phyloP scores from a whole-genome alignment of 202 grass and related monocot genomes.

The Miscanthus sacchariflorus region DNA sequence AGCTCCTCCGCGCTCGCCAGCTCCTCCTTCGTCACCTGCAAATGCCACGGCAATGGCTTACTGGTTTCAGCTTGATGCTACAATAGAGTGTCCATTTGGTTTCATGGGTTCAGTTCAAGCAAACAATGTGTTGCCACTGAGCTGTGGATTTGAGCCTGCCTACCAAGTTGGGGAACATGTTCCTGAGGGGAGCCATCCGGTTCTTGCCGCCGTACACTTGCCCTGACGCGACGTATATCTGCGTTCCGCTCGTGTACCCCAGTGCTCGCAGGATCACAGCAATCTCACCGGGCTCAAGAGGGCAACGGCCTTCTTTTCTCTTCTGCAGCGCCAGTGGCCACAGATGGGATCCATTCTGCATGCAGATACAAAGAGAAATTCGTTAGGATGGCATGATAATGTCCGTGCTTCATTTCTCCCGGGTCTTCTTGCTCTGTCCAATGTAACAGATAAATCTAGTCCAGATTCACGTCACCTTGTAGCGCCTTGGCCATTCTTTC shows the following conservation, averaged over 20 bases:
- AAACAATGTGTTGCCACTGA: not conserved
- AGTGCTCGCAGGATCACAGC: slow-evolving; percentile 85
- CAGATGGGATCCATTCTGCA: slow-evolving; percentile 95
- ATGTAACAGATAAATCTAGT: not conserved
- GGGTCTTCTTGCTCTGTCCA: not conserved
- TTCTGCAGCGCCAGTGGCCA: slow-evolving; percentile 86
- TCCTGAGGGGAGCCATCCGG: slow-evolving; percentile 87
- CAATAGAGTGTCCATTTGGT: no score
- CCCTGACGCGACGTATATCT: slow-evolving; percentile 94
- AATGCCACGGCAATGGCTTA: not conserved
- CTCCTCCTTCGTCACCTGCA: slow-evolving; percentile 84
- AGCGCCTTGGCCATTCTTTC: slow-evolving; percentile 89
- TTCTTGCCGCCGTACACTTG: slow-evolving; percentile 97
- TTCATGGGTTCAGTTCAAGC: slow-evolving; percentile 5
- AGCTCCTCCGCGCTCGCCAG: slow-evolving; percentile 67
- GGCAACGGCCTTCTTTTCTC: slow-evolving; percentile 95
- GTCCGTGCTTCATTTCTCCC: not conserved
- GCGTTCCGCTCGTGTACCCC: slow-evolving; percentile 84
- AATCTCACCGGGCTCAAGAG: slow-evolving; percentile 93
- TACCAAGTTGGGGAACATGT: slow-evolving; percentile 99
- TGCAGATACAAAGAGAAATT: not conserved
- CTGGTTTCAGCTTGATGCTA: not conserved
- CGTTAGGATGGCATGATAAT: not conserved
- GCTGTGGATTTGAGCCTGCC: not conserved
- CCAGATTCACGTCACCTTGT: slow-evolving; percentile 61